Evolutionary conservation across 805 yeast species (phyloP).

Genomic region (Myxozyma mucilagina): DNA sequence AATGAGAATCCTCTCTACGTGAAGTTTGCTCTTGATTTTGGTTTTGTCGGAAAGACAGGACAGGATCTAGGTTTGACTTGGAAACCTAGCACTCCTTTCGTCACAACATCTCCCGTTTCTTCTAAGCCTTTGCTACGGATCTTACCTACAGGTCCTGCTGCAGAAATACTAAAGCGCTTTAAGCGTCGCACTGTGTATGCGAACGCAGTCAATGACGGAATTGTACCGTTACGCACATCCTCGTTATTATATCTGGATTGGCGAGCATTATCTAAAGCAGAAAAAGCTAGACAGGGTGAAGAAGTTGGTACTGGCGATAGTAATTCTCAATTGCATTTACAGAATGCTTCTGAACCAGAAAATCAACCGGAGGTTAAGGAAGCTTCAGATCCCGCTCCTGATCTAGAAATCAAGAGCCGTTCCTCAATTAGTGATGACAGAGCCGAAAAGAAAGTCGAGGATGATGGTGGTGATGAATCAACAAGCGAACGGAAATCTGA

Average conservation of each 20-base stretch:
- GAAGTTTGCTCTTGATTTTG: slow-evolving; percentile 79
- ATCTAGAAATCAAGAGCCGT: too few relatives aligned
- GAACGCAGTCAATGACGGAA: slow-evolving; percentile 88
- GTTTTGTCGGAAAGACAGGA: slow-evolving; percentile 90
- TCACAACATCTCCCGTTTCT: slow-evolving; percentile 6
- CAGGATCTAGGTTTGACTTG: slow-evolving; percentile 75
- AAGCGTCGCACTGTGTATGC: slow-evolving; percentile 80
- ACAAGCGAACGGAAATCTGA: background rate
- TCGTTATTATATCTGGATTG: slow-evolving; percentile 81
- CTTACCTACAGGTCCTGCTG: slow-evolving; percentile 75
- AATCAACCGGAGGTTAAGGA: background rate
- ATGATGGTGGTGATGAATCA: background rate
- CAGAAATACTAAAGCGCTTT: slow-evolving; percentile 61
- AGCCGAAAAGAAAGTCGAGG: too few relatives aligned
- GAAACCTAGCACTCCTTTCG: slow-evolving; percentile 37
- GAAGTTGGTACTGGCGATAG: slow-evolving; percentile 2
- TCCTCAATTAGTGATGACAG: too few relatives aligned
- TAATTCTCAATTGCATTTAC: slow-evolving; percentile 18
- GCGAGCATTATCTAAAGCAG: slow-evolving; percentile 63
- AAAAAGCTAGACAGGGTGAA: slow-evolving; percentile 39
- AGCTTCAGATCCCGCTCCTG: background rate
- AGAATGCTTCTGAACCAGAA: background rate
- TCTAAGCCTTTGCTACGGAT: slow-evolving; percentile 68
- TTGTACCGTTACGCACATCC: slow-evolving; percentile 90
- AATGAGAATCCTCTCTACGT: slow-evolving; percentile 86